Conservation (phyloP, 2,329 filamentous ascomycete genomes). For the Ceratocystis eucalypticola region DNA sequence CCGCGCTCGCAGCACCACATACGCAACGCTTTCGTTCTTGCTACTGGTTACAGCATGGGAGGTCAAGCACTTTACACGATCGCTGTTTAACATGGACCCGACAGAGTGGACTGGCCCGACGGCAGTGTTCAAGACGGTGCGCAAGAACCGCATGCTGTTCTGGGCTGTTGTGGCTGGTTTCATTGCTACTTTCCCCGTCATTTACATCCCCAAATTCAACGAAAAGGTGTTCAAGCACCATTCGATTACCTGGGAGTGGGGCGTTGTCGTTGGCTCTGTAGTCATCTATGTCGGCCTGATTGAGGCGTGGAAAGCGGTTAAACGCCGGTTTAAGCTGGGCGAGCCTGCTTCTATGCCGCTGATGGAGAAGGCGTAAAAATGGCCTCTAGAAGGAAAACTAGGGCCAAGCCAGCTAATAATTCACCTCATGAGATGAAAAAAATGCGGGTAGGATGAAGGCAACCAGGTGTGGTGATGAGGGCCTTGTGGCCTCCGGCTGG, state of each 20-base stretch:
- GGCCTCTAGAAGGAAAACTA: not conserved
- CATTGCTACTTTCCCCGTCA: constrained; percentile 44
- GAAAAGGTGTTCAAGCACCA: constrained; percentile 54
- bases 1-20: constrained; percentile 53
- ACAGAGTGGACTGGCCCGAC: constrained; percentile 35
- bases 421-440: too few relatives aligned
- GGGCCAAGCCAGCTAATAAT: too few relatives aligned
- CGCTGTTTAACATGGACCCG: constrained; percentile 53
- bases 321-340: constrained; percentile 36
- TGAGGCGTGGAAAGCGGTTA: constrained; percentile 56
- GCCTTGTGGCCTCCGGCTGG: not conserved
- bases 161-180: constrained; percentile 50
- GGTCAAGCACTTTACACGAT: constrained; percentile 56
- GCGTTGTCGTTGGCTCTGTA: constrained; percentile 46
- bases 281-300: constrained; percentile 48
- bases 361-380: constrained; percentile 8
- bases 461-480: not conserved
- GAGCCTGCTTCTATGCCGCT: not conserved
- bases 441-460: too few relatives aligned
- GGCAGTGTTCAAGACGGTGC: constrained; percentile 47
- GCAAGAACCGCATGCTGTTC: constrained; percentile 54
- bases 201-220: constrained; percentile 57
- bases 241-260: constrained; percentile 60
- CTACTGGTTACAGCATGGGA: constrained; percentile 60
- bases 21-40: constrained; percentile 54